Evolutionary conservation across 345 rosid genomes (phyloP).

Genomic region (Capsella bursapastoris): DNA sequence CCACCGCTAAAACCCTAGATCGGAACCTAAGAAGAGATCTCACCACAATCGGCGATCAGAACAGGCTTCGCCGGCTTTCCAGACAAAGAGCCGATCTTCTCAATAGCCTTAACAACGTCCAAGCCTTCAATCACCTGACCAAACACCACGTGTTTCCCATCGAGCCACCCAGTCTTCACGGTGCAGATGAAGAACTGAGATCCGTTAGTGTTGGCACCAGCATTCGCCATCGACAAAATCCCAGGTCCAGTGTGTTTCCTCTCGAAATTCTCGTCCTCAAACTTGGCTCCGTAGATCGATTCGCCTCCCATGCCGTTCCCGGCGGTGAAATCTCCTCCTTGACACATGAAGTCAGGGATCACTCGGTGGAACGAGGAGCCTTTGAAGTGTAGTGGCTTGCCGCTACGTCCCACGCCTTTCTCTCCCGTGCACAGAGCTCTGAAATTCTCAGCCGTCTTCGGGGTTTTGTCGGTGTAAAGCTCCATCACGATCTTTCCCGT

Average conservation of each 20-base stretch:
- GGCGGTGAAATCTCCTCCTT: slow-evolving; percentile 73
- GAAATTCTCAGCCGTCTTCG: slow-evolving; percentile 71
- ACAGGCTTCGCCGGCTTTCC: slow-evolving; percentile 62
- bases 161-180: slow-evolving; percentile 64
- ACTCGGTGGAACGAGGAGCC: slow-evolving; percentile 69
- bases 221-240: slow-evolving; percentile 74
- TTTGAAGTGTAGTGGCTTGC: slow-evolving; percentile 82
- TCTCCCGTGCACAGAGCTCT: slow-evolving; percentile 81
- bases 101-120: slow-evolving; percentile 56
- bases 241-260: slow-evolving; percentile 75
- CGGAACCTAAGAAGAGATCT: slow-evolving; percentile 47
- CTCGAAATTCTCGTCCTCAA: slow-evolving; percentile 71
- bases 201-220: slow-evolving; percentile 66
- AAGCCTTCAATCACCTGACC: slow-evolving; percentile 66
- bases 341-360: slow-evolving; percentile 77
- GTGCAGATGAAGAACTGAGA: slow-evolving; percentile 74
- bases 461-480: slow-evolving; percentile 55
- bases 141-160: slow-evolving; percentile 76
- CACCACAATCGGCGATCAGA: slow-evolving; percentile 58
- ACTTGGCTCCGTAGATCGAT: slow-evolving; percentile 71
- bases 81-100: slow-evolving; percentile 65
- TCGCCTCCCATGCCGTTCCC: slow-evolving; percentile 82
- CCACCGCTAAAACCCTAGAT: background rate
- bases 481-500: slow-evolving; percentile 67
- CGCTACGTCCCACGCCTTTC: slow-evolving; percentile 55